Base-by-base conservation (phyloP, 495 filamentous ascomycete species). In the Hypoxylon lenormandii region DNA sequence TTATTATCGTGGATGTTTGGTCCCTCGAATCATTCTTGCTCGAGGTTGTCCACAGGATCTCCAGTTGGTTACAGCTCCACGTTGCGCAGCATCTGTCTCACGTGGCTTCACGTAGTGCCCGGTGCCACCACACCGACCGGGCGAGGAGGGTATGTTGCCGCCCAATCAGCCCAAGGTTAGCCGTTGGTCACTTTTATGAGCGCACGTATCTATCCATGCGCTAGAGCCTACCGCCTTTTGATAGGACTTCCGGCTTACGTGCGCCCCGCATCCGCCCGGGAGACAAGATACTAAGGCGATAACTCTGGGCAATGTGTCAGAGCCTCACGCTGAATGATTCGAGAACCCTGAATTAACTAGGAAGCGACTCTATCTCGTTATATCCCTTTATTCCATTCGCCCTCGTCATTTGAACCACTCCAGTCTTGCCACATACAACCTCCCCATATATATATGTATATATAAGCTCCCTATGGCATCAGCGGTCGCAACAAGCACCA, bases 71-170 rank as follows among this genome's bases (percentile, higher is more conserved):
- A 46, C 56, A 60, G 60, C 56, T 60, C 51, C 10, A 54, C 23
- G 55, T 49, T 5, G 61, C 38, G 56, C 18, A 48, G 55, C 51
- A 58, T 57, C n/a, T 37, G 61, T 58, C 51, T 70, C 67, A 62
- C 56, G 67, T 70, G 61, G 67, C 67, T 52, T 66, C 61, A 54
- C 46, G 36, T 64, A 61, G 26, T 66, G 61, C 42, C 11, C 57
- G 57, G 67, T 70, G 67, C 61, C 61, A 70, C 61, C 61, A 46
- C 67, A 65, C 57, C 48, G 16, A 4, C 26, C 40, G 43, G 57
- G 46, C 45, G 55, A 65, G 16, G 30, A 54, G 48, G 60, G 48
- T 47, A 50, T 40, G 12, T 57, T 52, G 60, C 49, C 56, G 43
- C 60, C 67, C 67, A 70, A 70, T 70, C 45, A 66, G 64, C 50